Evolutionary conservation across 1,284 basidiomycete species (phyloP), one percentile per base, ranked within the genome.

Genomic region (Anthracocystis panici-leucophaei): DNA sequence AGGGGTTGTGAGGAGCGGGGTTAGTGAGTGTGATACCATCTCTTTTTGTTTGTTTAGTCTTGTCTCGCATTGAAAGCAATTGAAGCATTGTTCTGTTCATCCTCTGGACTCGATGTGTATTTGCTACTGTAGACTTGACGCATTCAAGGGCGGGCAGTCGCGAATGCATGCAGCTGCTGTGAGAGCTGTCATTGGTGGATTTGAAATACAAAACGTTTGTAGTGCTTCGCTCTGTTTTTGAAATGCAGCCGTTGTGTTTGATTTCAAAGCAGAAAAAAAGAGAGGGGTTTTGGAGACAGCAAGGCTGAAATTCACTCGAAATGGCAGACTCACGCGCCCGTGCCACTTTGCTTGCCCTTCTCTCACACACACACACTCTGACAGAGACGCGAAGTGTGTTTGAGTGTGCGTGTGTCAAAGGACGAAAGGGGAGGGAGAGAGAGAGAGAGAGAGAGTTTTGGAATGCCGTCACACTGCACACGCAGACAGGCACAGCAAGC

Each of bases 261-360:
- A 20, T 42, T 42, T 21, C 41, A n/a, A 42, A 42, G 20, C 25
- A 25, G 25, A 27, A 18, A 38, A 29, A 45, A 16, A 46, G 16
- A 46, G 25, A 11, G 41, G 41, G 45, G 45, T 10, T 27, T 12
- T 21, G 12, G 5, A 23, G 14, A 21, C 21, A 10, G 25, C 10
- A 11, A 25, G 20, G 31, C 31, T 33, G 35, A 38, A 38, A 38
- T 38, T 38, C 35, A 14, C 14, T 38, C 35, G 14, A 38, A 38
- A 38, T 38, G 35, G 35, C 35, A 38, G 35, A 29, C 46, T 48
- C 46, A 48, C 46, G 46, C 46, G 46, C 46, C 46, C 46, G 46
- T 48, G 46, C 46, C 46, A 48, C 46, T 48, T 29, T 27, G 25
- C 27, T 48, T 31, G 21, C 23, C 12, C 20, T 1, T 21, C 41